Evolutionary conservation across 192 early-diverging fungal species (phyloP), one percentile per base, ranked within the genome.

Genomic region (Geranomyces michiganensis): DNA sequence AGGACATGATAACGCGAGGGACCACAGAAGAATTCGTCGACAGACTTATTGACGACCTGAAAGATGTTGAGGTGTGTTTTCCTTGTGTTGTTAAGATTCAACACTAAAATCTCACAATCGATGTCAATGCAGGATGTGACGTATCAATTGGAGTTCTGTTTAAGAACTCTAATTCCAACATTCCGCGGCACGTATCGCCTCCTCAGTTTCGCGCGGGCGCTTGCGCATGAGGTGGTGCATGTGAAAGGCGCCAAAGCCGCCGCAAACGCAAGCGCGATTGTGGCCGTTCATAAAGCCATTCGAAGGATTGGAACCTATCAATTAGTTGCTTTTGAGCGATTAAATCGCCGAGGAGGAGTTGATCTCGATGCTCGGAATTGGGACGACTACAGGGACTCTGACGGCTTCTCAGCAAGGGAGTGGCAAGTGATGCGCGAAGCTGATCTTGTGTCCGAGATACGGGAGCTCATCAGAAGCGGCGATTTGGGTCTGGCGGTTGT

Each of bases 371-470:
- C 29, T 33, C 24, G 10, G 26, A 19, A 7, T 19, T n/a, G 51
- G 51, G 31, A 32, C 24, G 68, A 43, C 17, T 24, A 47, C 22
- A 27, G 32, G 19, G 47, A 61, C 19, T 24, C 29, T 7, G 51
- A 64, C 45, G 66, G 68, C 21, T 77, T 76, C 31, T 21, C 75
- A 30, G 61, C 59, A 14, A n/a, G 43, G 4, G 70, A 63, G 0
- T 90, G 88, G 88, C 79, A 82, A 9, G 46, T 14, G 3, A 85
- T 90, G 68, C 71, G 87, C 21, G 56, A 31, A 12, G 60, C 71
- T 8, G 78, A 86, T 63, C 24, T 90, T 46, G 79, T 78, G 1
- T 49, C 67, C 0, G 71, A 67, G 15, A 45, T 85, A 33, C 72
- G 77, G 32, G 74, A 79, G 4, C 76, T 72, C 19, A 32, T 85